Evolutionary conservation across 1,284 basidiomycete species (phyloP).

Genomic region (Ustilago bromivora): DNA sequence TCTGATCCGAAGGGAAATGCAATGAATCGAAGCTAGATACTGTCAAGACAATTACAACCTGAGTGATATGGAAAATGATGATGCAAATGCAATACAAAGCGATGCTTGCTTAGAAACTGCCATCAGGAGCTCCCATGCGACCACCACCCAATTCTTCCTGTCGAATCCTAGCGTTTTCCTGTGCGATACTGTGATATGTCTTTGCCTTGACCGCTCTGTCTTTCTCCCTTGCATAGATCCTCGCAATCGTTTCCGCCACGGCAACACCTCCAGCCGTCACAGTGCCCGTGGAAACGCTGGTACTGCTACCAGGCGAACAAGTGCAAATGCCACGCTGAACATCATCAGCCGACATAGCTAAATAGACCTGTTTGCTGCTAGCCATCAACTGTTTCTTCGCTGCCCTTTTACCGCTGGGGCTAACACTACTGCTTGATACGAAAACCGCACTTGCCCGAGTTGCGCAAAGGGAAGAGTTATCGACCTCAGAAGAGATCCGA

Average conservation of each 20-base stretch:
- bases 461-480: constrained; percentile 9
- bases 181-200: constrained; percentile 50
- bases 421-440: constrained; percentile 29
- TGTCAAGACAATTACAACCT: no score
- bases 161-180: constrained; percentile 45
- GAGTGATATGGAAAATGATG: not conserved
- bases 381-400: constrained; percentile 63
- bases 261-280: constrained; percentile 6
- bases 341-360: constrained; percentile 52
- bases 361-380: constrained; percentile 41
- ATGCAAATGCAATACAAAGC: constrained; percentile 9
- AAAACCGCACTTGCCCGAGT: not conserved
- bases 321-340: constrained; percentile 58
- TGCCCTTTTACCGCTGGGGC: constrained; percentile 60
- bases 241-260: constrained; percentile 49
- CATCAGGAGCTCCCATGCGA: constrained; percentile 33
- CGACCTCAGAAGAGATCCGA: constrained; percentile 47
- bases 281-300: not conserved
- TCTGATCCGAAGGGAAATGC: not conserved
- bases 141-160: constrained; percentile 61
- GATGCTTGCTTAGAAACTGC: constrained; percentile 9
- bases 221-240: constrained; percentile 53
- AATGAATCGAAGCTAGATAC: no score
- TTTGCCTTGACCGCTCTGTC: constrained; percentile 48
- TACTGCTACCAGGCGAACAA: constrained; percentile 6